phyloP scores from a whole-genome alignment of 2,329 filamentous ascomycete genomes.

The Colletotrichum sp. region DNA sequence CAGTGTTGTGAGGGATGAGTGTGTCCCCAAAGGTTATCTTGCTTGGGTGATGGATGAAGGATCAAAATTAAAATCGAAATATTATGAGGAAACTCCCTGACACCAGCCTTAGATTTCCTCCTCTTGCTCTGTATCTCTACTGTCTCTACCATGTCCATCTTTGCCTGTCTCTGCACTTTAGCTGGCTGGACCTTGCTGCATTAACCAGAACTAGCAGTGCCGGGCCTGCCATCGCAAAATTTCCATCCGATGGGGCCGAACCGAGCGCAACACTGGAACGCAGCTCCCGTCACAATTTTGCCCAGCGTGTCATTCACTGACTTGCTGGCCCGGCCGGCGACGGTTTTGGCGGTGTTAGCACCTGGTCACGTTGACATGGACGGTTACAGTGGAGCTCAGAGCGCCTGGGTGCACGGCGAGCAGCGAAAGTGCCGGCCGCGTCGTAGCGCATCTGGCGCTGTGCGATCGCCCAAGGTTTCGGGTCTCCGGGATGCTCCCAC shows the following conservation, averaged over 20 bases:
- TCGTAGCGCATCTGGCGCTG: conserved; percentile 3
- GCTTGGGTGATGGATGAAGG: not conserved
- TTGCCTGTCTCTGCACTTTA: not conserved
- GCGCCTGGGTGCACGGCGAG: not conserved
- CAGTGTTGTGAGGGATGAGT: not conserved
- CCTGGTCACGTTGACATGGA: not conserved
- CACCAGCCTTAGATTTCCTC: not conserved
- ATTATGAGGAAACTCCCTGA: not conserved
- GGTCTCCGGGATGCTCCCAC: conserved; percentile 12
- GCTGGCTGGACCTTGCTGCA: not conserved
- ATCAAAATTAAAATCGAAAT: not conserved
- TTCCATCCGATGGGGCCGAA: conserved; percentile 18
- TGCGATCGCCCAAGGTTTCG: conserved; percentile 7
- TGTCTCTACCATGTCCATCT: not conserved
- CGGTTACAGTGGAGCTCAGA: not conserved
- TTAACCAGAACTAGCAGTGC: not conserved
- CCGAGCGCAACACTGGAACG: not conserved
- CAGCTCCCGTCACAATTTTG: not conserved
- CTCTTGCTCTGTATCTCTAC: not conserved
- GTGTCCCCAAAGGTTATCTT: not conserved
- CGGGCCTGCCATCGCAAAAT: conserved; percentile 15
- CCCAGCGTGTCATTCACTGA: not conserved
- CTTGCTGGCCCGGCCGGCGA: not conserved
- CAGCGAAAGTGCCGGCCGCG: not conserved
- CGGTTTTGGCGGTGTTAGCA: not conserved